These are phyloP conservation scores for Prunus mongolica DNA, from an alignment of 306 rosid genomes.

Conservation along the genomic window DNA sequence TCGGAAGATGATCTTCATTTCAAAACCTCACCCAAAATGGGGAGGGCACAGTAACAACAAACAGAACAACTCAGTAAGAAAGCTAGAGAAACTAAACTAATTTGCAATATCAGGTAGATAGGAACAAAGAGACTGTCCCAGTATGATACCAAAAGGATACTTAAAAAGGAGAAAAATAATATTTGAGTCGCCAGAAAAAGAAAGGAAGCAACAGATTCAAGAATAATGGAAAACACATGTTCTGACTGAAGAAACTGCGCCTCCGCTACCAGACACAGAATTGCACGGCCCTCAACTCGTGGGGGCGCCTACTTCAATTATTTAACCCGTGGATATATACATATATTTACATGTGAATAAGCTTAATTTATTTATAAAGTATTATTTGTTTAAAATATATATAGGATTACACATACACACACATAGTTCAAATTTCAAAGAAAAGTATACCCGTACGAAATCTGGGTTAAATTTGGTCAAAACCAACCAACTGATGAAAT, in stretches of 20 bases:
- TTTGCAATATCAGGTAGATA: too few species aligned
- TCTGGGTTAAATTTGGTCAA: conserved; percentile 16
- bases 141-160: too few species aligned
- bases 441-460: conserved; percentile 27
- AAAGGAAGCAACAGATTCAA: neutral
- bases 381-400: neutral
- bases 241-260: neutral
- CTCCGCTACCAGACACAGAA: neutral
- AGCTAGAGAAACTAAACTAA: too few species aligned
- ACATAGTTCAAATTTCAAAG: conserved; percentile 1
- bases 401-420: neutral
- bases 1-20: too few species aligned
- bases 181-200: neutral
- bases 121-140: too few species aligned
- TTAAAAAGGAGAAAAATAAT: too few species aligned
- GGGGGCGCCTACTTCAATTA: neutral
- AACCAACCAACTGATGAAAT: conserved; percentile 8
- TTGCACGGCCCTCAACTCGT: neutral
- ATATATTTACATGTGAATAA: neutral
- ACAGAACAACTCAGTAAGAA: too few species aligned
- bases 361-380: neutral
- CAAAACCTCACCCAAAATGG: neutral
- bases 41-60: too few species aligned
- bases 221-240: conserved; percentile 11
- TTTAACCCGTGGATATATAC: neutral